Percentiles rank a stretch among this genome's conserved stretches.
Evolutionary conservation across 441 rosid genomes (phyloP).

Genomic region (Lepidium campestre): DNA sequence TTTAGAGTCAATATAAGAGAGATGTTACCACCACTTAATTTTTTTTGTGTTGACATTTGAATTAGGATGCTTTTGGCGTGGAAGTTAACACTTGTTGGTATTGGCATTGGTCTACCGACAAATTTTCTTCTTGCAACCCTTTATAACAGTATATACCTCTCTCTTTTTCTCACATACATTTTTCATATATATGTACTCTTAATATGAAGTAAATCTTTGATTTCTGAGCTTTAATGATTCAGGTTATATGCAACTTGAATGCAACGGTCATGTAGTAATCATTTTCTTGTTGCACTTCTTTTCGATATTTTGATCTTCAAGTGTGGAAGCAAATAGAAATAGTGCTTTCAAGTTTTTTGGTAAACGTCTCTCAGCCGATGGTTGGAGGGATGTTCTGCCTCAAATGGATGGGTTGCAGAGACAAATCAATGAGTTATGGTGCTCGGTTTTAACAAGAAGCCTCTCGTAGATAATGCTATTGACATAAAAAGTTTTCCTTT

Average conservation of each 20-base stretch:
- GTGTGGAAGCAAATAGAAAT: slow-evolving; percentile 39
- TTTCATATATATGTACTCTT: not conserved
- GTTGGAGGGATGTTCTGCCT: slow-evolving; percentile 44
- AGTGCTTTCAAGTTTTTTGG: slow-evolving; percentile 35
- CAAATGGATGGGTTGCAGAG: slow-evolving; percentile 36
- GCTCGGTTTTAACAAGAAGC: slow-evolving; percentile 34
- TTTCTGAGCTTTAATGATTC: not conserved
- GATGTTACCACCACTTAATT: too few species aligned
- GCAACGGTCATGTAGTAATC: not conserved
- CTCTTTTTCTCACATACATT: not conserved
- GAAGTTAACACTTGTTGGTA: slow-evolving; percentile 75
- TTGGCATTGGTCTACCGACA: slow-evolving; percentile 90
- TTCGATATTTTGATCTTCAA: slow-evolving; percentile 26
- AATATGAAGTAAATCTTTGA: not conserved
- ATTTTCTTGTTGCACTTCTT: not conserved
- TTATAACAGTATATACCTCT: slow-evolving; percentile 39
- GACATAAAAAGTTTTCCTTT: slow-evolving; percentile 35
- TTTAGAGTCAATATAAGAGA: too few species aligned
- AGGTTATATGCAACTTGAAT: not conserved
- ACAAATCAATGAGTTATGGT: slow-evolving; percentile 43
- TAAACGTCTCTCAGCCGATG: slow-evolving; percentile 27
- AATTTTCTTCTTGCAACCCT: slow-evolving; percentile 54
- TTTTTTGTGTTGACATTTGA: too few species aligned
- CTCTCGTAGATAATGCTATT: slow-evolving; percentile 24
- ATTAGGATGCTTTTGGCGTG: too few species aligned